Evolutionary conservation across 495 filamentous ascomycete species (phyloP).

Genomic region (Chaetomium cochliodes): DNA sequence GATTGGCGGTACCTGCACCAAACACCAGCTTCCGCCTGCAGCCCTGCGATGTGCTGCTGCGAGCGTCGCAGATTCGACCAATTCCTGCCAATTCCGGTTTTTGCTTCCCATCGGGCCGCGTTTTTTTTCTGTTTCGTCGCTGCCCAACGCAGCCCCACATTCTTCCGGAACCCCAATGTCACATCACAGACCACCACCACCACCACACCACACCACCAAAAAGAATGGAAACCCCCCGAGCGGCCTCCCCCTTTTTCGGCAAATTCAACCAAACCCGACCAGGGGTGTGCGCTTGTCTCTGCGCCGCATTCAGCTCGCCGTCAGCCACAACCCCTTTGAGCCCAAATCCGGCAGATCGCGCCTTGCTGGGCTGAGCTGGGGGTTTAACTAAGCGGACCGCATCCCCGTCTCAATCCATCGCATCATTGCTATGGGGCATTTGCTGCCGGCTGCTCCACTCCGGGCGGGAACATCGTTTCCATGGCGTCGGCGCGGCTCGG

Average conservation of each 20-base stretch:
- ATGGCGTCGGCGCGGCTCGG: neutral
- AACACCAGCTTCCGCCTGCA: slow-evolving; percentile 1
- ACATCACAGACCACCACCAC: neutral
- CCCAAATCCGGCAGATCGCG: neutral
- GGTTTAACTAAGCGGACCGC: neutral
- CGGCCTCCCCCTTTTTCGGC: neutral
- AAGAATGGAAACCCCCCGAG: slow-evolving; percentile 2
- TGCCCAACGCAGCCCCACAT: slow-evolving; percentile 14
- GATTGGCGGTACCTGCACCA: slow-evolving; percentile 30
- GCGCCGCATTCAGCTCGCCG: slow-evolving; percentile 9
- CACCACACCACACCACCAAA: neutral
- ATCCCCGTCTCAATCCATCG: neutral
- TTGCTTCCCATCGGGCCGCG: slow-evolving; percentile 3
- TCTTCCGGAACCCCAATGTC: slow-evolving; percentile 8
- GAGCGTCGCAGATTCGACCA: slow-evolving; percentile 9
- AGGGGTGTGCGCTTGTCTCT: neutral
- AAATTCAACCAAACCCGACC: neutral
- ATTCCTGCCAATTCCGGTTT: slow-evolving; percentile 1
- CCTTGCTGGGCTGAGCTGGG: neutral
- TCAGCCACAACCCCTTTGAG: neutral
- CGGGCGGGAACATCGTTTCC: neutral
- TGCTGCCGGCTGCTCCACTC: neutral
- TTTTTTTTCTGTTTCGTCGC: neutral
- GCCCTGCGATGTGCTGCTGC: slow-evolving; percentile 15
- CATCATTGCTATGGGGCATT: too few species aligned